Evolutionary conservation across 176 grass and related monocot species (phyloP).

Genomic region (Phragmites australis): DNA sequence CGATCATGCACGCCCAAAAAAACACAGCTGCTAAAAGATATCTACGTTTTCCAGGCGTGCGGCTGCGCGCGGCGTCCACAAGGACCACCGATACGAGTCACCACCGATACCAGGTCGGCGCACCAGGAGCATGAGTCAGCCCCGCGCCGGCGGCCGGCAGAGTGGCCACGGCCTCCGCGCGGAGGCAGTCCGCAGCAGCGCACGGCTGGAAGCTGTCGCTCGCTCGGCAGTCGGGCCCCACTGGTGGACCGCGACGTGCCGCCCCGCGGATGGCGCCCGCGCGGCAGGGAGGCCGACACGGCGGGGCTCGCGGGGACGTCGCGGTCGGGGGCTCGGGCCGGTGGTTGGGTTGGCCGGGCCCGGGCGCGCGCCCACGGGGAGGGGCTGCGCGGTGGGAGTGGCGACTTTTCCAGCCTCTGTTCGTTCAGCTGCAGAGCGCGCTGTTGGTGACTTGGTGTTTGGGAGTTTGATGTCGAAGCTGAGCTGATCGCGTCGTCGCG

Average conservation of each 20-base stretch:
- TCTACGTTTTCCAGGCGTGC: slow-evolving; percentile 9
- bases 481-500: background rate
- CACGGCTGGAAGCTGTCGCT: too few species aligned
- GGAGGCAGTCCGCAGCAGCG: too few species aligned
- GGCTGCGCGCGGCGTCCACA: background rate
- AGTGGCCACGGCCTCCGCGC: background rate
- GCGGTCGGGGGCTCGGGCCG: background rate
- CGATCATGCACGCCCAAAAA: too few species aligned
- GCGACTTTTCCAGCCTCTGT: background rate
- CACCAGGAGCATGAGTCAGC: background rate
- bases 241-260: slow-evolving; percentile 5
- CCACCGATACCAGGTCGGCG: background rate
- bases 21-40: background rate
- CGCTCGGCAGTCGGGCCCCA: background rate
- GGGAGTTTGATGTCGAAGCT: background rate
- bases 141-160: background rate
- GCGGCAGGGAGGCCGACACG: background rate
- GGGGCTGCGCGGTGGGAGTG: background rate
- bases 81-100: too few species aligned
- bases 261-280: background rate
- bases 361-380: background rate
- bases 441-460: too few species aligned
- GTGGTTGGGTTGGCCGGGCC: background rate
- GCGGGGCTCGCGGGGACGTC: slow-evolving; percentile 10
- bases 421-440: background rate